phyloP scores from a whole-genome alignment of 306 rosid genomes.

The Cicer chorassanicum region DNA sequence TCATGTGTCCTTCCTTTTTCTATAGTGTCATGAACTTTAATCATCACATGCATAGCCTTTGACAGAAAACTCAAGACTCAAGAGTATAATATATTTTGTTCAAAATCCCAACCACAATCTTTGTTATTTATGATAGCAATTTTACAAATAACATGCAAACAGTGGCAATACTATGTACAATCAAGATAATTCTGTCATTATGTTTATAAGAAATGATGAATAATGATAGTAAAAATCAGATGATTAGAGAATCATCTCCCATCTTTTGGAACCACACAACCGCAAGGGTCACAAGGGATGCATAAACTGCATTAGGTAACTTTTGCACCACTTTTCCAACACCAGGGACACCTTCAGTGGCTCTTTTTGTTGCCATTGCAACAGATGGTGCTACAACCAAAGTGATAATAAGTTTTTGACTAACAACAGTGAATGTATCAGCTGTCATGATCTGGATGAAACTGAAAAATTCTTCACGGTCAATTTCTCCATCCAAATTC shows the following conservation, averaged over 20 bases:
- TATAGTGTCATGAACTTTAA: not conserved
- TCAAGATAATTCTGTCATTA: slow-evolving; percentile 7
- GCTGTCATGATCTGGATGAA: slow-evolving; percentile 65
- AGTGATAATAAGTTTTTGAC: slow-evolving; percentile 73
- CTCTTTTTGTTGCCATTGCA: slow-evolving; percentile 80
- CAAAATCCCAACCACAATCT: slow-evolving; percentile 33
- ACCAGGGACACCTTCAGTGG: slow-evolving; percentile 89
- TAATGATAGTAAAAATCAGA: slow-evolving; percentile 2
- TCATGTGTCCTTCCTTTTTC: too few species aligned
- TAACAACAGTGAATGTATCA: slow-evolving; percentile 56
- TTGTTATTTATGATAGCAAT: slow-evolving; percentile 6
- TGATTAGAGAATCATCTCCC: slow-evolving; percentile 26
- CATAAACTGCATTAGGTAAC: slow-evolving; percentile 75
- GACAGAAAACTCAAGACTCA: slow-evolving; percentile 21
- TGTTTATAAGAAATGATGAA: slow-evolving; percentile 29
- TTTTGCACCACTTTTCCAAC: slow-evolving; percentile 76
- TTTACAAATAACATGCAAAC: slow-evolving; percentile 9
- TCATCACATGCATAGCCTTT: slow-evolving; percentile 15
- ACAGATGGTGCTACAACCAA: slow-evolving; percentile 80
- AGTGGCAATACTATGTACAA: slow-evolving; percentile 31
- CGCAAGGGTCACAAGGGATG: slow-evolving; percentile 67
- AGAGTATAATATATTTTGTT: slow-evolving; percentile 4
- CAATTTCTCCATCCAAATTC: slow-evolving; percentile 63
- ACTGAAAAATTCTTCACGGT: slow-evolving; percentile 61
- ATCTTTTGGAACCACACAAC: slow-evolving; percentile 60